Conservation (phyloP, 495 filamentous ascomycete genomes). For the Podospora sp. region DNA sequence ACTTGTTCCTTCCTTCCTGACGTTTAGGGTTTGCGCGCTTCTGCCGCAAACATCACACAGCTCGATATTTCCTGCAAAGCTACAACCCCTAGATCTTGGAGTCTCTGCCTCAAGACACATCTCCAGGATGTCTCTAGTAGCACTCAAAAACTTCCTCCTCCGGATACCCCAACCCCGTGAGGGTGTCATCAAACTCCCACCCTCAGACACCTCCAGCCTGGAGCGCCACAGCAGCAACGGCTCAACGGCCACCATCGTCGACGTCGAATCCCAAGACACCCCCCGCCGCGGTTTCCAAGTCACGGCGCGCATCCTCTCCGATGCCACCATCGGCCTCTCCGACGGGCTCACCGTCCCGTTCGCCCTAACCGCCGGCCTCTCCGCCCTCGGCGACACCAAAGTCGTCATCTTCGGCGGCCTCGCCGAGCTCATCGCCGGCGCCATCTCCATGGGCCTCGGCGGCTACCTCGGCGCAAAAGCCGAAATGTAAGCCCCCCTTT, state of each 20-base stretch:
- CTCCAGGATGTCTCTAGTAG: slow-evolving; percentile 32
- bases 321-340: slow-evolving; percentile 58
- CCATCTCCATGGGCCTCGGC: slow-evolving; percentile 68
- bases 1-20: neutral
- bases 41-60: neutral
- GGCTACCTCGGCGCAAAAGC: slow-evolving; percentile 44
- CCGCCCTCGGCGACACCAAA: slow-evolving; percentile 56
- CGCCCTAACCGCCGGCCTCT: slow-evolving; percentile 60
- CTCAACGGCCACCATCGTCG: slow-evolving; percentile 9
- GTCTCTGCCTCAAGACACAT: neutral
- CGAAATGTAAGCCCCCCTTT: slow-evolving; percentile 3
- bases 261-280: slow-evolving; percentile 12
- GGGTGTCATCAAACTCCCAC: neutral
- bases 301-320: slow-evolving; percentile 39
- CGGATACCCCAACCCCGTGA: slow-evolving; percentile 4
- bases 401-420: slow-evolving; percentile 66
- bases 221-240: slow-evolving; percentile 3
- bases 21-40: neutral
- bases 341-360: slow-evolving; percentile 66
- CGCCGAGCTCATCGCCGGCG: slow-evolving; percentile 66
- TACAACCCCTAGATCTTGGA: neutral
- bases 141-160: slow-evolving; percentile 33
- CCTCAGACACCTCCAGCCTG: neutral
- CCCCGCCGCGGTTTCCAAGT: slow-evolving; percentile 21
- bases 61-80: neutral